Conservation (phyloP, 1,284 basidiomycete genomes). For the Lentinula novae-zelandiae region DNA sequence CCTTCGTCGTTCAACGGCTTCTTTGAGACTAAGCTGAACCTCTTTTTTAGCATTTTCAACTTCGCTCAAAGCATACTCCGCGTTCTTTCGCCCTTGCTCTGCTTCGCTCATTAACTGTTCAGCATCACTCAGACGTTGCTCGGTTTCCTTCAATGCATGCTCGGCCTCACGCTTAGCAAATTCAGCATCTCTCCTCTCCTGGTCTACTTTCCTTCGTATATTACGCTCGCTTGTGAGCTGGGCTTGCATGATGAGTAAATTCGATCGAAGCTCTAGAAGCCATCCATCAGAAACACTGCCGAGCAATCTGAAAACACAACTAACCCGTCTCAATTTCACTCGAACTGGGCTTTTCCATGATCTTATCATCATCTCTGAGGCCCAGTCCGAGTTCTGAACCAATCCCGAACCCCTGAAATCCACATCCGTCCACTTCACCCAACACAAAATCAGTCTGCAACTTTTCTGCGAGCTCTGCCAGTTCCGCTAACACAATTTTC, state of each 20-base stretch:
- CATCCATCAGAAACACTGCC: not conserved
- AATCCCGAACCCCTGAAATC: not conserved
- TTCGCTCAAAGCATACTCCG: not conserved
- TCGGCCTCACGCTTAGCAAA: not conserved
- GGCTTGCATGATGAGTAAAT: constrained; percentile 2
- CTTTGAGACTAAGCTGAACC: not conserved
- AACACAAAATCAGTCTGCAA: not conserved
- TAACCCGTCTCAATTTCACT: not conserved
- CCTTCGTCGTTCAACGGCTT: constrained; percentile 1
- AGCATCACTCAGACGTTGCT: not conserved
- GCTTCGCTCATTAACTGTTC: not conserved
- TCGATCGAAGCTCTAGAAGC: not conserved
- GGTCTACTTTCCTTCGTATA: not conserved
- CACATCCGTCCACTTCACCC: not conserved
- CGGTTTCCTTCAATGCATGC: not conserved
- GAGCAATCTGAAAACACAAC: not conserved
- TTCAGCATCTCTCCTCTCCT: not conserved
- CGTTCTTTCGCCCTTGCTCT: not conserved
- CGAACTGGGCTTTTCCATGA: not conserved
- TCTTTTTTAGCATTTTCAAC: not conserved
- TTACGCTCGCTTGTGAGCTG: not conserved
- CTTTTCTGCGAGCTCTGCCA: not conserved
- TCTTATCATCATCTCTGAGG: not conserved
- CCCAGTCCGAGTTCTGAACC: not conserved
- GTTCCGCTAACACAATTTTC: not conserved